A percentile compares a stretch with the other conserved stretches of the same genome.
These are phyloP conservation scores for Beauveria rudraprayagi DNA, from an alignment of 2,329 filamentous ascomycete species.

Conservation along the genomic window DNA sequence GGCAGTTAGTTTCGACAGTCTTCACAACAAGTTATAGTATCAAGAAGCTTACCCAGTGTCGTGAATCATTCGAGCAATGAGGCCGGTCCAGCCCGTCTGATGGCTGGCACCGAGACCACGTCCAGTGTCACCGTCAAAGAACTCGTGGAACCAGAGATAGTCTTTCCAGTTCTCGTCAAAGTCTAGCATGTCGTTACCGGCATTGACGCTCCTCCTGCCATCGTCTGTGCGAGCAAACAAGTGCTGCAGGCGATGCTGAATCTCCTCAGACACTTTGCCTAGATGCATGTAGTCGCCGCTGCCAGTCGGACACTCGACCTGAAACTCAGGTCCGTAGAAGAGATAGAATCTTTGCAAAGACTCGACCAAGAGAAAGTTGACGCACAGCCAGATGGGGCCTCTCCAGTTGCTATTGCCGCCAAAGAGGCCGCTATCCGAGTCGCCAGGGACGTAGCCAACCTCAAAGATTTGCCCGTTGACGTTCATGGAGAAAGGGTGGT, in stretches of 20 bases:
- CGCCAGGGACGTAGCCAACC: constrained; percentile 86
- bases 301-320: constrained; percentile 89
- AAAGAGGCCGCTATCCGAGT: constrained; percentile 91
- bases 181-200: constrained; percentile 75
- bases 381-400: constrained; percentile 89
- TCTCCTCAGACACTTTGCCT: constrained; percentile 86
- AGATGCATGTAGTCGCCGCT: constrained; percentile 94
- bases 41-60: constrained; percentile 72
- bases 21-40: not conserved
- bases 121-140: constrained; percentile 88
- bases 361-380: constrained; percentile 92
- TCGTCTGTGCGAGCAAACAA: constrained; percentile 79
- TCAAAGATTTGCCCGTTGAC: constrained; percentile 86
- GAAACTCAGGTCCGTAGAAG: constrained; percentile 82
- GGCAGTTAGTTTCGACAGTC: constrained; percentile 30
- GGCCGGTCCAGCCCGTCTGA: constrained; percentile 92
- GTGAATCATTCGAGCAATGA: constrained; percentile 95
- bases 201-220: constrained; percentile 82
- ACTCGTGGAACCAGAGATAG: constrained; percentile 86
- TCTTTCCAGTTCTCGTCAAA: constrained; percentile 88
- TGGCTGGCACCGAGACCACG: constrained; percentile 86
- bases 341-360: constrained; percentile 93
- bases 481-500: constrained; percentile 89
- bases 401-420: constrained; percentile 98
- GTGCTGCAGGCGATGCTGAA: constrained; percentile 91